Percentiles rank a stretch among this genome's conserved stretches.
These are phyloP conservation scores for Salvia splendens DNA, from an alignment of 257 asterid genomes.

Conservation along the genomic window DNA sequence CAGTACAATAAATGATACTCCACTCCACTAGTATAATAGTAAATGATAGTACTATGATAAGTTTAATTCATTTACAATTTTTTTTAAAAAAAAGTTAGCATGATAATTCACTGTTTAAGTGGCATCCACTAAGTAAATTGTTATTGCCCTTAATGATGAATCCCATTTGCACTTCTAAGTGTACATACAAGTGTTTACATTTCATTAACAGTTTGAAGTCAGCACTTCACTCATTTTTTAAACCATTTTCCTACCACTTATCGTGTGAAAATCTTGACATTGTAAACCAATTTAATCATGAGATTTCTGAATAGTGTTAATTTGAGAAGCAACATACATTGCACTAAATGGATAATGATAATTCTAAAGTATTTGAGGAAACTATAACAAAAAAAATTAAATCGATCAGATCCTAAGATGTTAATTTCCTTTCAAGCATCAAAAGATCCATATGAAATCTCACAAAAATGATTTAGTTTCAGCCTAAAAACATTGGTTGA, in stretches of 20 bases:
- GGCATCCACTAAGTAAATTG: not conserved
- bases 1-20: too few species aligned
- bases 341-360: not conserved
- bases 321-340: not conserved
- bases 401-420: not conserved
- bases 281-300: not conserved
- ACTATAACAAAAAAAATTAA: not conserved
- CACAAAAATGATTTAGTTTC: too few species aligned
- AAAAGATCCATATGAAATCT: too few species aligned
- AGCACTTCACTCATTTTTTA: slow-evolving; percentile 17
- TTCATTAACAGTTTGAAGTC: slow-evolving; percentile 26
- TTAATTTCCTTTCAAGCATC: too few species aligned
- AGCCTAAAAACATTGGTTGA: too few species aligned
- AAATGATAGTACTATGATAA: too few species aligned
- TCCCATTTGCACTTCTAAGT: not conserved
- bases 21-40: too few species aligned
- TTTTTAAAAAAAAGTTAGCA: too few species aligned
- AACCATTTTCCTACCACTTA: not conserved
- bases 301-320: not conserved
- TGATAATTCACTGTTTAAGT: too few species aligned
- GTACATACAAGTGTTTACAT: not conserved
- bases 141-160: slow-evolving; percentile 21
- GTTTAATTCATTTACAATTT: too few species aligned
- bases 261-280: slow-evolving; percentile 2
- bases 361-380: not conserved